Evolutionary conservation across 148 eudicot species (phyloP).

Genomic region (Cornus florida): DNA sequence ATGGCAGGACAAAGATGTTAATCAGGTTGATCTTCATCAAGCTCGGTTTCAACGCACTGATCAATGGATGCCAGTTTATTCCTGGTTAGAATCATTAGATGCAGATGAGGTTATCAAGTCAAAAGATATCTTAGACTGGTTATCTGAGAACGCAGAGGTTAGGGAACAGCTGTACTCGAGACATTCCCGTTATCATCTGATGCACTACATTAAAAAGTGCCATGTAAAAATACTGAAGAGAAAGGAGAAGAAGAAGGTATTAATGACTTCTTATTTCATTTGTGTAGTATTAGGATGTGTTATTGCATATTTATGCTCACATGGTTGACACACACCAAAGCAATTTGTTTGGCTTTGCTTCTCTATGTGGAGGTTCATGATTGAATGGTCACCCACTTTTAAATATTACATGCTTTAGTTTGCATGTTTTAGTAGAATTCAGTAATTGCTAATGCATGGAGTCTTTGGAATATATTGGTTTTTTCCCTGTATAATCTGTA

Average conservation of each 20-base stretch:
- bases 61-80: slow-evolving; percentile 87
- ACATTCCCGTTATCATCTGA: slow-evolving; percentile 95
- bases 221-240: slow-evolving; percentile 80
- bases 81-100: slow-evolving; percentile 88
- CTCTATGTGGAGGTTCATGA: not conserved
- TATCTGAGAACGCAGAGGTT: slow-evolving; percentile 65
- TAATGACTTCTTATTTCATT: not conserved
- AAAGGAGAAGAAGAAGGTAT: slow-evolving; percentile 59
- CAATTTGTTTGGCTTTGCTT: not conserved
- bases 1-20: slow-evolving; percentile 46
- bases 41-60: slow-evolving; percentile 89
- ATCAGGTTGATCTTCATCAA: slow-evolving; percentile 45
- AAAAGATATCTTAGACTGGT: slow-evolving; percentile 83
- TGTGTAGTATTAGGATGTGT: not conserved
- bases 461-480: no score
- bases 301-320: not conserved
- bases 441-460: not conserved
- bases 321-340: not conserved
- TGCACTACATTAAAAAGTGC: slow-evolving; percentile 86
- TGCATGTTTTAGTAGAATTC: not conserved
- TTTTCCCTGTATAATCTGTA: no score
- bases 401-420: not conserved
- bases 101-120: slow-evolving; percentile 77
- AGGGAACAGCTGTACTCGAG: slow-evolving; percentile 56
- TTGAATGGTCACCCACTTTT: not conserved